Evolutionary conservation across 108 stramenopile genomes (phyloP), one percentile per base, ranked within the genome.

Genomic region (Tribonema minus): DNA sequence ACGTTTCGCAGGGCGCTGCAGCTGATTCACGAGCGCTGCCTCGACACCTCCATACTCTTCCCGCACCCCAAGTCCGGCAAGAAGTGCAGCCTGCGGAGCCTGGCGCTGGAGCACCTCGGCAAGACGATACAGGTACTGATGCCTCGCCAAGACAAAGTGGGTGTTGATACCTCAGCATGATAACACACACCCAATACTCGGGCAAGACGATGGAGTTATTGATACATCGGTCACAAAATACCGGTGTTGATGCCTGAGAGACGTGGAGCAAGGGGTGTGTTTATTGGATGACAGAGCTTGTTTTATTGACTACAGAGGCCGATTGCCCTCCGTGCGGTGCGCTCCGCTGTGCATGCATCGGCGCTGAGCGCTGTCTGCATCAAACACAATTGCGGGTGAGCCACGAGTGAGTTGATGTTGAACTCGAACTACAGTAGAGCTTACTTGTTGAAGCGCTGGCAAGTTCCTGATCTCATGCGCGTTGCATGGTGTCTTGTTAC

Each of bases 41-140:
- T 82, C 28, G 83, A 84, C 71, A 84, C 83, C 1, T 30, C 83
- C 1, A 20, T 84, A 28, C 81, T 84, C 28, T 84, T 76, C 77
- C 81, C 83, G 3, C 83, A 84, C 61, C 68, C 74, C 31, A 82
- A 74, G 73, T n/a, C 70, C 5, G 60, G 76, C 34, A 30, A 37
- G 15, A 73, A 81, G 26, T 83, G 65, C 29, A 74, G 74, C 27
- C 58, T 84, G 59, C 65, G 69, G 3, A 30, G 68, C 59, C 81
- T 84, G n/a, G 83, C 75, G 26, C 73, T 70, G 61, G 20, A 27
- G 37, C 29, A 84, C 75, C 81, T 84, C 32, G 58, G 77, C 46
- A 28, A 27, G 2, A 2, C 32, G 29, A 64, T n/a, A 29, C n/a
- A 64, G n/a, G 63, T 64, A 27, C 32, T 46, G 46, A 46, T 46